phyloP scores from a whole-genome alignment of 2,329 filamentous ascomycete genomes.

The Nectriaceae sp. region DNA sequence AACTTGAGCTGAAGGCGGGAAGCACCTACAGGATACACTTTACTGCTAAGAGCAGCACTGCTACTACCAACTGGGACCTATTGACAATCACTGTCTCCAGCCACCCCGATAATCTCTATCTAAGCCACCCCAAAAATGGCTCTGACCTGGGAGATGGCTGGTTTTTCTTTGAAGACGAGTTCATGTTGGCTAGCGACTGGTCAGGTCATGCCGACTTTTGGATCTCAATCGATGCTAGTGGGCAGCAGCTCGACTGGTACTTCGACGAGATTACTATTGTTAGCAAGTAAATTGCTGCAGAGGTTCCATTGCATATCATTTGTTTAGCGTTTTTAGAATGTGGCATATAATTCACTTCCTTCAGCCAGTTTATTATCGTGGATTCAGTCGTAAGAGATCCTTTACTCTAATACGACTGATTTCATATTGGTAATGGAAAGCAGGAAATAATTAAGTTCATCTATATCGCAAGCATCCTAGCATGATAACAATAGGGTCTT shows the following conservation, averaged over 20 bases:
- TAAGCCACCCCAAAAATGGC: not conserved
- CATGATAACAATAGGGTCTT: no score
- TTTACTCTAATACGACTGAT: no score
- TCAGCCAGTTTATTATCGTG: no score
- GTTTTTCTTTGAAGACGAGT: not conserved
- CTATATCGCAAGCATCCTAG: no score
- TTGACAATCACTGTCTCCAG: not conserved
- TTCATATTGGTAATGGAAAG: no score
- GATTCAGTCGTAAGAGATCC: no score
- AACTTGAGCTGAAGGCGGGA: not conserved
- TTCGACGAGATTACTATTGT: not conserved
- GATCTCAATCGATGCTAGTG: not conserved
- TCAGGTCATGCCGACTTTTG: not conserved
- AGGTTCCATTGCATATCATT: no score
- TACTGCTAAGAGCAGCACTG: not conserved
- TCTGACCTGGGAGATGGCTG: not conserved
- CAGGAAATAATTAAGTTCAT: no score
- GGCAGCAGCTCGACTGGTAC: not conserved
- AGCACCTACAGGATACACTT: not conserved
- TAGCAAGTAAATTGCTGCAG: no score
- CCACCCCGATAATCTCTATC: not conserved
- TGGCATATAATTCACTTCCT: no score
- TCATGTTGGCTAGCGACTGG: not conserved
- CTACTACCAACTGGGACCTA: not conserved
- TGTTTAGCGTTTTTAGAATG: no score